phyloP scores from a whole-genome alignment of 176 grass and related monocot species.

The Cenchrus purpureus region DNA sequence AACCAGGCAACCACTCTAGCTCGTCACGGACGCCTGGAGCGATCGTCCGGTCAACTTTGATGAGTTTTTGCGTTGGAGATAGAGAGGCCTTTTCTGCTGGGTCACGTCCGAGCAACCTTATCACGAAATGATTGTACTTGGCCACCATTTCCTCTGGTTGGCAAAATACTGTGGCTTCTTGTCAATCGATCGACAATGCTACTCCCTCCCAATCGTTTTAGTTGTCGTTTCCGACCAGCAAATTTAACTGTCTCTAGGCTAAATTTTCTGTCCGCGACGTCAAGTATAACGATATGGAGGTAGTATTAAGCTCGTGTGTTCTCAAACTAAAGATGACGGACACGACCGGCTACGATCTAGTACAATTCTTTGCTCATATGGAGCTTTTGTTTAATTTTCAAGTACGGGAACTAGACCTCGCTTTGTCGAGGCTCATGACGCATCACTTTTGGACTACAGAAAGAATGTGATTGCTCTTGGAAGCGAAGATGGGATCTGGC shows the following conservation, averaged over 20 bases:
- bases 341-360: neutral
- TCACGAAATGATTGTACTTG: slow-evolving; percentile 35
- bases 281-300: no score
- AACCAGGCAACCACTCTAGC: slow-evolving; percentile 13
- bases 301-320: neutral
- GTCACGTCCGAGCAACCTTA: slow-evolving; percentile 35
- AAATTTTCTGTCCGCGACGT: no score
- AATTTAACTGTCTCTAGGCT: no score
- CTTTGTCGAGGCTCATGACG: neutral
- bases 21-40: slow-evolving; percentile 29
- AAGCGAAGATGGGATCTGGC: neutral
- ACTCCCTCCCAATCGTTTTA: no score
- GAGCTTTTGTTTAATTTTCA: no score
- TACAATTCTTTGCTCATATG: neutral
- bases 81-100: neutral
- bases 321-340: neutral
- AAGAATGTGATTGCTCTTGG: neutral
- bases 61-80: neutral
- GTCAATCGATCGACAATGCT: neutral
- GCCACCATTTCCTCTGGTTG: neutral
- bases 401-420: neutral
- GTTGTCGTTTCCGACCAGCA: no score
- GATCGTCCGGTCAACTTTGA: neutral
- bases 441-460: neutral
- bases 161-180: neutral